Percentiles rank a stretch among this genome's conserved stretches.
phyloP scores from a whole-genome alignment of 2,329 filamentous ascomycete species.

The Penicillium sp. region DNA sequence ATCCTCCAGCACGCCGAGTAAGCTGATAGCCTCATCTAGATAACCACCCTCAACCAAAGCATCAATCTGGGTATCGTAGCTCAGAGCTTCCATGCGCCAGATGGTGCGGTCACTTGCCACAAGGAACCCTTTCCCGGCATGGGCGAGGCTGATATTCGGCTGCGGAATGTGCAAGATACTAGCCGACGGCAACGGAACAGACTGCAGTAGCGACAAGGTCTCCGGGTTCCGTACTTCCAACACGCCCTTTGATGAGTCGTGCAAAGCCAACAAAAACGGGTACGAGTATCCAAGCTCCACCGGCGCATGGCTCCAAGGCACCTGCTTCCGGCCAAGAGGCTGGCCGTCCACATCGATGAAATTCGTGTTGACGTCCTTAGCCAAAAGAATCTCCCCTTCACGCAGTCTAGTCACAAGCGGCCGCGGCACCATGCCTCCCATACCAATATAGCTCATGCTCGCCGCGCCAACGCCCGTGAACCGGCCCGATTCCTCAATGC shows the following conservation, averaged over 20 bases:
- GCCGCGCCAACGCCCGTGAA: slow-evolving; percentile 76
- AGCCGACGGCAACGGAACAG: slow-evolving; percentile 69
- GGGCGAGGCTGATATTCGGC: slow-evolving; percentile 84
- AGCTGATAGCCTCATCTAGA: slow-evolving; percentile 85
- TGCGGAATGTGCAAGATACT: slow-evolving; percentile 83
- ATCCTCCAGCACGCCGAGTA: slow-evolving; percentile 83
- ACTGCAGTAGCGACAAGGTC: slow-evolving; percentile 81
- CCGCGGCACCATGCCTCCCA: slow-evolving; percentile 83
- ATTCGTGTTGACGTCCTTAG: slow-evolving; percentile 92
- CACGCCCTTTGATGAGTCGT: slow-evolving; percentile 70
- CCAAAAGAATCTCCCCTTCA: slow-evolving; percentile 78
- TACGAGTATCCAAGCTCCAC: slow-evolving; percentile 94
- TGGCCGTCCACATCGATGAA: slow-evolving; percentile 82
- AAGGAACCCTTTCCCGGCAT: slow-evolving; percentile 90
- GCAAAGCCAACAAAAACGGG: slow-evolving; percentile 82
- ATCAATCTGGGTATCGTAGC: slow-evolving; percentile 82
- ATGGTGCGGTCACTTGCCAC: slow-evolving; percentile 83
- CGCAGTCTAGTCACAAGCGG: slow-evolving; percentile 74
- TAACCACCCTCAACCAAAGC: slow-evolving; percentile 64
- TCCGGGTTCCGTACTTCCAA: slow-evolving; percentile 89
- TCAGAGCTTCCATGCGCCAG: slow-evolving; percentile 90
- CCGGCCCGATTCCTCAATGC: slow-evolving; percentile 61
- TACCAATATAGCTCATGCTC: slow-evolving; percentile 93
- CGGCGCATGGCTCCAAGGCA: slow-evolving; percentile 84
- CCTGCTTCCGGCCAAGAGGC: slow-evolving; percentile 69